These are phyloP conservation scores for Pluteus cervinus DNA, from an alignment of 768 basidiomycete species.

Conservation along the genomic window DNA sequence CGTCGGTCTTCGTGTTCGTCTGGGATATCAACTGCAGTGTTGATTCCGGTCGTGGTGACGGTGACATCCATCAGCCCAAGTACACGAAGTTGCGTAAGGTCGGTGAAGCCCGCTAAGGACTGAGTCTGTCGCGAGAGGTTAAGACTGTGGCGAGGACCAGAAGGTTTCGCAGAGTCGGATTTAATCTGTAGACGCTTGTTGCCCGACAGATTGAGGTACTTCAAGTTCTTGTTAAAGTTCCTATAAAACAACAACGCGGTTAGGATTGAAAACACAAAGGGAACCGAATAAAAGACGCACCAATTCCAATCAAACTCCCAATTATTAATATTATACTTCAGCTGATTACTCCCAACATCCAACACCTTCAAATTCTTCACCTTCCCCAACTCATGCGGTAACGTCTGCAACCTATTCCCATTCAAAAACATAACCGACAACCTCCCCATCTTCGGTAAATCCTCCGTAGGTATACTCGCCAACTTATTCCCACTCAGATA, in stretches of 20 bases:
- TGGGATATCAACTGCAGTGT: conserved; percentile 53
- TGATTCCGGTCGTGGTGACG: conserved; percentile 58
- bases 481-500: conserved; percentile 96
- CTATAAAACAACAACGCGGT: conserved; percentile 34
- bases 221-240: conserved; percentile 94
- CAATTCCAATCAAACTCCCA: conserved; percentile 99
- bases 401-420: conserved; percentile 87
- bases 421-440: conserved; percentile 82
- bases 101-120: conserved; percentile 76
- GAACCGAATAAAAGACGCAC: conserved; percentile 39
- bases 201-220: conserved; percentile 94
- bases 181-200: conserved; percentile 97
- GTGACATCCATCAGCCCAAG: conserved; percentile 98
- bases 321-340: conserved; percentile 98
- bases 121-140: conserved; percentile 20
- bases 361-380: conserved; percentile 72
- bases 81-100: conserved; percentile 78
- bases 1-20: conserved; percentile 86
- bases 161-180: conserved; percentile 44
- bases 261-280: background rate
- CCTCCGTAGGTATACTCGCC: conserved; percentile 84
- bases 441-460: conserved; percentile 63
- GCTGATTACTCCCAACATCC: conserved; percentile 88
- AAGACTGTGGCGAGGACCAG: conserved; percentile 19
- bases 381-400: conserved; percentile 87